Evolutionary conservation across 441 rosid genomes (phyloP), one percentile per base, ranked within the genome.

Genomic region (Jatropha podagrica): DNA sequence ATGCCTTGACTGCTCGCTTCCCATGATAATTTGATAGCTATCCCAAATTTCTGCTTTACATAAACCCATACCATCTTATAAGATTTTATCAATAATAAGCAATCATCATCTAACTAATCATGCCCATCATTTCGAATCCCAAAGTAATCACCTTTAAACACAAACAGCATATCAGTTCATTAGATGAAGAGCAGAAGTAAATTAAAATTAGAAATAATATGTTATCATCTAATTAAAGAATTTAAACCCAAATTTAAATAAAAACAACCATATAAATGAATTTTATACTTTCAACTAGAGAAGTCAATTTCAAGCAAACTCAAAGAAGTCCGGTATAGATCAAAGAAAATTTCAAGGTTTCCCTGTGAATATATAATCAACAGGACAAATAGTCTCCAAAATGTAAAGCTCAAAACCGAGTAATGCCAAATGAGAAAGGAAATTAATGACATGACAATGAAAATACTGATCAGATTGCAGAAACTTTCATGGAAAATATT

Each of bases 1-100:
- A 52, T 77, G 41, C 67, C 75, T 73, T 37, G 81, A 80, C 49
- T 51, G 72, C 63, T 73, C 80, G 64, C 71, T 46, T 73, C 85
- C 83, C 85, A 82, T 79, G 5, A 65, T 74, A 11, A 48, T 20
- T 18, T 18, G 46, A 42, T 2, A n/a, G 17, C 3, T 18, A 13
- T 14, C 27, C 27, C 26, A 17, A 38, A 65, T 58, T 48, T 72
- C 42, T 46, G 44, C 20, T 63, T 40, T 40, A 55, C 52, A 56
- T 26, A 5, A 20, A 63, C 41, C n/a, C 5, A 17, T 13, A 46
- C 3, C 61, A 37, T 26, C 37, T 38, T 4, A 54, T 54, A 9
- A 52, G 15, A 10, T n/a, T 38, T 69, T 61, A 68, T 41, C 38
- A 60, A 60, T 12, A 27, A 9, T 56, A 7, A 56, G 26, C 20